Base-by-base conservation (phyloP, 1,284 basidiomycete species). In the Trichosporon inkin region DNA sequence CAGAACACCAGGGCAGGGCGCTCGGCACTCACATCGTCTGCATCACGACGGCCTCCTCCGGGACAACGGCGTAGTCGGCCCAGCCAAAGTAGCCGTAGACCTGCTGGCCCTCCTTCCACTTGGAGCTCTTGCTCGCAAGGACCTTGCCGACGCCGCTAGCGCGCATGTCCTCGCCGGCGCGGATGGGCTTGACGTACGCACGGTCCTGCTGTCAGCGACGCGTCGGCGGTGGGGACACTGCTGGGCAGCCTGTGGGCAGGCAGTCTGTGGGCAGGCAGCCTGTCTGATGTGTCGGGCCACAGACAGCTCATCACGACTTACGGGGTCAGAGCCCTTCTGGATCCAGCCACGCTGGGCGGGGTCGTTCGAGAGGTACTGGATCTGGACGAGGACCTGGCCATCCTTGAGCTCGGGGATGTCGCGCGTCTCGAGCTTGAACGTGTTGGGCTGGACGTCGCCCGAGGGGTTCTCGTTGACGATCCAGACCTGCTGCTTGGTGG, bases 271-370 rank as follows among this genome's bases (percentile, higher is more conserved):
- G 28, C 28, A 32, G 28, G 5, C 8, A 5, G 28, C 5, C 28
- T 32, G 28, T 32, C 28, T 8, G 28, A 32, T 32, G 28, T 8
- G 28, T 32, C 28, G 28, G 8, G 28, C 5, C 28, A 32, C 8
- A 32, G 28, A 32, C 5, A 32, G 8, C 5, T 8, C 28, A 8
- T 32, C 4, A 32, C 28, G 8, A 32, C 28, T 32, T 8, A 64
- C 56, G 2, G 64, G 62, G 55, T 70, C 68, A 20, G 57, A 57
- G 37, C 60, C 62, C 53, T 58, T 58, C 40, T 67, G 57, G 55
- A 74, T 74, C 71, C 72, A 74, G 10, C 61, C 66, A 24, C 72
- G 63, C 68, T 71, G 70, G 1, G 73, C 74, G 1, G 74, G 73
- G 61, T 73, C 72, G 62, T 75, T 75, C 16, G 67, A 69, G 35